Evolutionary conservation across 2,329 filamentous ascomycete species (phyloP), one percentile per base, ranked within the genome.

Genomic region (Fusarium albosuccineum): DNA sequence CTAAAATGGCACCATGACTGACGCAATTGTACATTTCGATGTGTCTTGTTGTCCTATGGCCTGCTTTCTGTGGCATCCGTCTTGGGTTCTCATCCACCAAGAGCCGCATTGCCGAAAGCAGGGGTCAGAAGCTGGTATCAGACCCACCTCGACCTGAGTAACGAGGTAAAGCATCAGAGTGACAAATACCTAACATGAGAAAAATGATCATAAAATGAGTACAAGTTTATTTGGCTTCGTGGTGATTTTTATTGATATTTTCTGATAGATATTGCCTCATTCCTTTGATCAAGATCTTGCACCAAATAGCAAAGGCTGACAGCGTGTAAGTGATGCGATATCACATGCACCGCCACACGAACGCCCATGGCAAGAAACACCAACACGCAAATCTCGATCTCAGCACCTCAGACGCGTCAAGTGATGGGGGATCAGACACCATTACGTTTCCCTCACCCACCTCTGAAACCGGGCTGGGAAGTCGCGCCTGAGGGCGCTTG

Each of bases 381-480:
- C 17, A 36, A 53, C 51, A 29, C 26, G 33, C 34, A 37, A 67
- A 62, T 60, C 16, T 50, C 45, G 26, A 22, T 30, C 36, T 39
- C 45, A 30, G 51, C 45, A 26, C 10, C 49, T 22, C 22, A 22
- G 22, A 22, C 22, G 22, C 22, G 22, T 46, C 51, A 53, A 65
- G 44, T 62, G 34, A 54, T 53, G 29, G 11, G 39, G 36, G 34
- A 48, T 57, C 42, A 39, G 40, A 57, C 50, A 30, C 16, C 27
- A 70, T 72, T 66, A 68, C 66, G 68, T 72, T 55, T 57, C 36
- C 51, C 37, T 59, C 48, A 37, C 39, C 29, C 44, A 60, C 52
- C 54, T 49, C 41, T 33, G 44, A 48, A 48, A 33, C 44, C 44
- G 33, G 44, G 27, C 26, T 33, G 22, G 22, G 34, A 2, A 17